Evolutionary conservation across 2,329 filamentous ascomycete species (phyloP), one percentile per base, ranked within the genome.

Genomic region (Arthrobotrys megalospora): DNA sequence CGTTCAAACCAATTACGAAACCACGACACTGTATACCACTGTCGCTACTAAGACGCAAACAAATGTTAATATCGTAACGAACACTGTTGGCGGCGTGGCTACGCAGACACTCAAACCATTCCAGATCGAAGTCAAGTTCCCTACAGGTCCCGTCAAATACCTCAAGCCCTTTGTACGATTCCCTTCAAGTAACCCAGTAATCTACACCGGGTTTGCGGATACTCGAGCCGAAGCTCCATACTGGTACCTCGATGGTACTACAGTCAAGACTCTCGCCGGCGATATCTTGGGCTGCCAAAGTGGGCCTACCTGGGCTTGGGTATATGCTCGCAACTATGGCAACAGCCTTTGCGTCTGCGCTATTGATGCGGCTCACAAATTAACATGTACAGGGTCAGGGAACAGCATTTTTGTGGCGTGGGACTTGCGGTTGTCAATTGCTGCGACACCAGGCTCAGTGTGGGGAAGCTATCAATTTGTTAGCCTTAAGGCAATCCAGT

Each of bases 201-300:
- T 34, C 1, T 70, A 62, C 21, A 50, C 52, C 7, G 41, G 52
- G 12, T 70, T 70, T 14, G 50, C 36, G 14, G 53, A 48, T 24
- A 62, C 52, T 16, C 11, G 7, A n/a, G 53, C 24, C 16, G 45
- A 58, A 6, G 28, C 41, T n/a, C 52, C 66, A 38, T 50, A 4
- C 6, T 70, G 52, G 38, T 41, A 62, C 16, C 66, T 70, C 38
- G 66, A 70, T 19, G 66, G 66, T 19, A 70, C 66, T 21, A 70
- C 66, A 1, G 28, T 63, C 19, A 63, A 32, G 11, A 24, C 14
- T 5, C 2, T 47, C 12, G 2, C 11, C 1, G 65, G 50, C 6
- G 14, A 19, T 41, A 6, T 41, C 3, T 36, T 71, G 14, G 16
- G 0, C 55, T 71, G 53, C 11, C 66, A 64, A 19, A 21, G 10